phyloP scores from a whole-genome alignment of 257 asterid genomes.

The Solanum bulbocastanum region DNA sequence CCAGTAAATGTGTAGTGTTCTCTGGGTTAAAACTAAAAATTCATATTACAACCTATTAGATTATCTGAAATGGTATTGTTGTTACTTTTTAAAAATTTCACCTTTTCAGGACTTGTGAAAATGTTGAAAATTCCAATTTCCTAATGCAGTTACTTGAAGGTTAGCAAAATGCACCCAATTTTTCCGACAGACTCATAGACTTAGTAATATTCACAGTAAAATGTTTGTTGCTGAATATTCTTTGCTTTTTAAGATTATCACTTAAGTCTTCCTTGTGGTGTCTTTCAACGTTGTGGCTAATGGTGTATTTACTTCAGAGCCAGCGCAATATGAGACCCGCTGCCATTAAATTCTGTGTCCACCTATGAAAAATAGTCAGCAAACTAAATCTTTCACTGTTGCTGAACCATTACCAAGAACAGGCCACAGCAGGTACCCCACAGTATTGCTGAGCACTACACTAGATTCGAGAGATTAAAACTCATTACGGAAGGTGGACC shows the following conservation, averaged over 20 bases:
- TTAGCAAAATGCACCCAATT: not conserved
- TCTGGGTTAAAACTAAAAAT: not conserved
- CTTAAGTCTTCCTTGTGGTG: not conserved
- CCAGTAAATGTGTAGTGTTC: not conserved
- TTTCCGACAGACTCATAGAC: not conserved
- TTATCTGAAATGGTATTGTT: not conserved
- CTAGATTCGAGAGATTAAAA: not conserved
- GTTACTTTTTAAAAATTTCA: not conserved
- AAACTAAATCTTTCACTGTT: not conserved
- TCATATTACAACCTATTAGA: not conserved
- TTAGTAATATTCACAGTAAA: not conserved
- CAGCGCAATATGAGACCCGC: not conserved
- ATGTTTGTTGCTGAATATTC: not conserved
- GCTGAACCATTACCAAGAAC: not conserved
- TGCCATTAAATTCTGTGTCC: not conserved
- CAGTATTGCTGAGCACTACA: not conserved
- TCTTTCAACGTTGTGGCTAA: not conserved
- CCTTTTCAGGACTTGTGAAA: not conserved
- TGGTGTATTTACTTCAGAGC: not conserved
- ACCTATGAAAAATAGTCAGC: not conserved
- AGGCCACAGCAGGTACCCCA: not conserved
- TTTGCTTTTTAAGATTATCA: not conserved
- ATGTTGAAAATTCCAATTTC: not conserved
- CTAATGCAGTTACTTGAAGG: not conserved
- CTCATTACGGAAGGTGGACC: not conserved